phyloP scores from a whole-genome alignment of 441 rosid species.

The Syzygium syzygioides region DNA sequence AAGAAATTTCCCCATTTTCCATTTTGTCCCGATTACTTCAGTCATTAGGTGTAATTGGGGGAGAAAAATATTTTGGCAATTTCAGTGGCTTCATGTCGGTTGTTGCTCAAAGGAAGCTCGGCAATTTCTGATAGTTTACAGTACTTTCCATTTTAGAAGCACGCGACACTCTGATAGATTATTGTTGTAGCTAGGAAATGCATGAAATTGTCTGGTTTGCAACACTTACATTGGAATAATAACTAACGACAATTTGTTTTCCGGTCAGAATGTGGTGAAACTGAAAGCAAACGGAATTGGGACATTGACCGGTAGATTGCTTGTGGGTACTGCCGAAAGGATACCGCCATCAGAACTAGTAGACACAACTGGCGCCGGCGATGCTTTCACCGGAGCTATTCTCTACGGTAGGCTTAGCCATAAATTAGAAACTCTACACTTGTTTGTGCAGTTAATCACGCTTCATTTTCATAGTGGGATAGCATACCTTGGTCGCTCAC shows the following conservation, averaged over 20 bases:
- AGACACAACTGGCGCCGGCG: neutral
- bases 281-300: neutral
- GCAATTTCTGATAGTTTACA: neutral
- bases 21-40: fast-evolving
- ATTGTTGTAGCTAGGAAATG: neutral
- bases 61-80: neutral
- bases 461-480: neutral
- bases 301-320: neutral
- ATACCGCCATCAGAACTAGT: neutral
- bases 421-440: neutral
- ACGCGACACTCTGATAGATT: neutral
- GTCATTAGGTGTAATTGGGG: neutral
- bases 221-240: neutral
- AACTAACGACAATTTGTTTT: neutral
- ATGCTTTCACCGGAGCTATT: neutral
- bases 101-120: neutral
- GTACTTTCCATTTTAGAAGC: neutral
- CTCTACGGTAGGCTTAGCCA: neutral
- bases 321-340: neutral
- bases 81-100: neutral
- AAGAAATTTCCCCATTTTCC: neutral
- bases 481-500: neutral
- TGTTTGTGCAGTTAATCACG: neutral
- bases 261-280: neutral
- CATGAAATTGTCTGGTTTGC: neutral